These are phyloP conservation scores for Trichoderma semiorbis DNA, from an alignment of 2,329 filamentous ascomycete species.

Conservation along the genomic window DNA sequence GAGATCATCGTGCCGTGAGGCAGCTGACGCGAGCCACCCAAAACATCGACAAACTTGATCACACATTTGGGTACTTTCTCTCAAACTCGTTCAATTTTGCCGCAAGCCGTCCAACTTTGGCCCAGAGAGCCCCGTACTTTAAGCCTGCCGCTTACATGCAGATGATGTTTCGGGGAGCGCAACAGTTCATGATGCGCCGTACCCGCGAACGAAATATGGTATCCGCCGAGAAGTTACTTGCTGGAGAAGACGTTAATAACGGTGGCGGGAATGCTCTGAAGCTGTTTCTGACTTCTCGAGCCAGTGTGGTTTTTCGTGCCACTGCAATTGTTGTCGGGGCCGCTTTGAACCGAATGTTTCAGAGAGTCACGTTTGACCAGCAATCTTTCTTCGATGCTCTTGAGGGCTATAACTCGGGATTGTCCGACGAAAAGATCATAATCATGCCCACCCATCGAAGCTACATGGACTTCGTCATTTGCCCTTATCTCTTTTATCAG, in stretches of 20 bases:
- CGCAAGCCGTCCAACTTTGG: not conserved
- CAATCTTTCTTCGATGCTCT: not conserved
- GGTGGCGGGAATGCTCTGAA: not conserved
- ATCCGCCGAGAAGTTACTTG: not conserved
- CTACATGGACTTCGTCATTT: not conserved
- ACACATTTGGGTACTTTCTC: not conserved
- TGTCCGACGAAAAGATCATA: not conserved
- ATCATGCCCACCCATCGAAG: not conserved
- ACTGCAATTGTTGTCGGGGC: not conserved
- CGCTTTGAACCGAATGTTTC: not conserved
- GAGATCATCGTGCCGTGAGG: not conserved
- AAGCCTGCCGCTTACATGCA: not conserved
- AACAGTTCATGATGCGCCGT: not conserved
- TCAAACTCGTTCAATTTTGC: not conserved
- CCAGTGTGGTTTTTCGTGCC: not conserved
- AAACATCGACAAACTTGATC: not conserved
- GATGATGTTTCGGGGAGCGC: not conserved
- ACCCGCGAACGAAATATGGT: not conserved
- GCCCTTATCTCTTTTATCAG: not conserved
- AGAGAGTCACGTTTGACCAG: not conserved
- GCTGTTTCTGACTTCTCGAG: not conserved
- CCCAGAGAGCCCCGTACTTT: not conserved
- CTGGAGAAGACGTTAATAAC: not conserved
- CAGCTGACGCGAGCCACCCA: not conserved
- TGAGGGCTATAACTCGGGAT: not conserved